A percentile compares a stretch with the other conserved stretches of the same genome.
Evolutionary conservation across 768 basidiomycete genomes (phyloP).

Genomic region (Hypholoma fasciculare): DNA sequence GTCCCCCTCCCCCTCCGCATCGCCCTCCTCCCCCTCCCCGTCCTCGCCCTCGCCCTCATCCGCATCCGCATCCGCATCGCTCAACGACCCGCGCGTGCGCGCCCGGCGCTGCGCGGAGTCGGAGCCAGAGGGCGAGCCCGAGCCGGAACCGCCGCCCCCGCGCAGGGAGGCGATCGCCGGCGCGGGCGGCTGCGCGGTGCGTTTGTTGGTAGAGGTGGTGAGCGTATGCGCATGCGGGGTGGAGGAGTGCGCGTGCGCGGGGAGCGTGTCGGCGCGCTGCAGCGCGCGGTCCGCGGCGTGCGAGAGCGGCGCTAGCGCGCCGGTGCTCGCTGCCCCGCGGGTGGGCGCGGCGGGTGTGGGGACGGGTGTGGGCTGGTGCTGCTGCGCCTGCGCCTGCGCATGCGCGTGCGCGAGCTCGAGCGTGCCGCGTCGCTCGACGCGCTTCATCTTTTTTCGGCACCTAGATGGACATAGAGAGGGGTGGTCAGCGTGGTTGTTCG

Average conservation of each 20-base stretch:
- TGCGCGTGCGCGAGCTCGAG: conserved; percentile 38
- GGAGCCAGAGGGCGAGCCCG: conserved; percentile 27
- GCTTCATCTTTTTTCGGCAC: conserved; percentile 86
- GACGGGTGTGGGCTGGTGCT: conserved; percentile 18
- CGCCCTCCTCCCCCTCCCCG: conserved; percentile 24
- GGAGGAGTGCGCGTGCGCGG: conserved; percentile 10
- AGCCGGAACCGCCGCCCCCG: conserved; percentile 20
- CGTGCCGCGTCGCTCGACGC: conserved; percentile 73
- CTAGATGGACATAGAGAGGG: conserved; percentile 27
- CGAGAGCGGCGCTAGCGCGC: conserved; percentile 14
- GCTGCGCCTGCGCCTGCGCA: conserved; percentile 18
- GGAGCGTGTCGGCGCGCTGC: conserved; percentile 26
- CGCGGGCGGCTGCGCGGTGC: conserved; percentile 15
- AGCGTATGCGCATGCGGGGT: not conserved
- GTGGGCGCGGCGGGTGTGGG: not conserved
- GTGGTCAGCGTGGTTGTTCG: no score
- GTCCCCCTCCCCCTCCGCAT: conserved; percentile 14
- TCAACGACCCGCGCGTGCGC: conserved; percentile 1
- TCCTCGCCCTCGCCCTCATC: conserved; percentile 24
- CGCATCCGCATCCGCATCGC: conserved; percentile 27
- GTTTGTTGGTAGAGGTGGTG: conserved; percentile 3
- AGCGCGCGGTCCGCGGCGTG: conserved; percentile 22
- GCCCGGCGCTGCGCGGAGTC: conserved; percentile 17
- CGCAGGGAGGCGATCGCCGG: conserved; percentile 24
- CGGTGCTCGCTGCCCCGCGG: conserved; percentile 9